Percentiles rank a stretch among this genome's conserved stretches.
Conservation (phyloP, 805 yeast species). For the Metschnikowia shivogae region DNA sequence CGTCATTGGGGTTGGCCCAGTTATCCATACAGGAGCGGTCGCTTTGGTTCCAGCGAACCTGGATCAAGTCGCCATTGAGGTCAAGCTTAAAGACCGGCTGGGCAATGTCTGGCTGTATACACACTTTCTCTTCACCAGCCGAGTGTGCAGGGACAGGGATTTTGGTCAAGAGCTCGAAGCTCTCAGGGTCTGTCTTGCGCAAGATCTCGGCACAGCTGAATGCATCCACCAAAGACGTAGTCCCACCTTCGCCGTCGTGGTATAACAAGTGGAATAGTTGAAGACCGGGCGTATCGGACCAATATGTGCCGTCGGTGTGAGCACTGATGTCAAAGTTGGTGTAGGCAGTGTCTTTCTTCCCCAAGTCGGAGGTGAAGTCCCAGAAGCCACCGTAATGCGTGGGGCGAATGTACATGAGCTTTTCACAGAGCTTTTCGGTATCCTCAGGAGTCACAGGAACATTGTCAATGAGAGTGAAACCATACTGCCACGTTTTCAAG, state of each 20-base stretch:
- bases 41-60: slow-evolving; percentile 68
- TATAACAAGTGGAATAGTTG: slow-evolving; percentile 62
- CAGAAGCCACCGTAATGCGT: slow-evolving; percentile 81
- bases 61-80: slow-evolving; percentile 48
- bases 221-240: slow-evolving; percentile 64
- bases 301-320: slow-evolving; percentile 74
- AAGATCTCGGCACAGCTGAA: slow-evolving; percentile 55
- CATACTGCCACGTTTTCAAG: slow-evolving; percentile 48
- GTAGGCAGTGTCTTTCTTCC: slow-evolving; percentile 68
- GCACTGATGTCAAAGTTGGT: slow-evolving; percentile 60
- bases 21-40: slow-evolving; percentile 60
- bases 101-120: slow-evolving; percentile 54
- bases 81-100: slow-evolving; percentile 59
- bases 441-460: slow-evolving; percentile 59
- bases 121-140: slow-evolving; percentile 64
- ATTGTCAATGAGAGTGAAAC: slow-evolving; percentile 58
- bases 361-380: slow-evolving; percentile 69
- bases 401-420: slow-evolving; percentile 56
- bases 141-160: slow-evolving; percentile 64
- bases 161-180: slow-evolving; percentile 45
- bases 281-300: slow-evolving; percentile 69
- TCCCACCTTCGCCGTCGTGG: slow-evolving; percentile 67
- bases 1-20: slow-evolving; percentile 46
- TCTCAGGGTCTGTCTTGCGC: slow-evolving; percentile 44
- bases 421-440: slow-evolving; percentile 53